Base-by-base conservation (phyloP, 305 asterid species). In the Plantago coronopus region DNA sequence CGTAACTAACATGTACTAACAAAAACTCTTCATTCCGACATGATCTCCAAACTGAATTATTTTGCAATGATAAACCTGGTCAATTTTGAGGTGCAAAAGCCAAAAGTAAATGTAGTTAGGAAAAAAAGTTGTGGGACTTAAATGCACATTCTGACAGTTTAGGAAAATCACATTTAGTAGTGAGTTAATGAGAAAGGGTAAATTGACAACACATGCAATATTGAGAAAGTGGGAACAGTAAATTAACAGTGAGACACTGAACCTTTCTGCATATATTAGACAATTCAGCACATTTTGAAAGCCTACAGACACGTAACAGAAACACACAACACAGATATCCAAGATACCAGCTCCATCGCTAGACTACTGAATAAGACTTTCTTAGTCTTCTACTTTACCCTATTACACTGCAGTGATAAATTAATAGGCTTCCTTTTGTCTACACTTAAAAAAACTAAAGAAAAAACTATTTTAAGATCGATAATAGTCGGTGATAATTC, bases 181-280 rank as follows among this genome's bases (percentile, higher is more conserved):
- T 34, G 40, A 34, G 7, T 12, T 53, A 53, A 53, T 53, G 27
- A 37, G 58, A 31, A 53, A 51, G 7, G 25, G 37, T 25, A 64
- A 46, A 61, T 46, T 17, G 56, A 18, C 54, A 17, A 48, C 40
- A 13, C 5, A 57, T n/a, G n/a, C n/a, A n/a, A n/a, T n/a, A n/a
- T 19, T 64, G 62, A 59, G 19, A 63, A 29, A 61, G 62, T 1
- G 0, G 40, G 9, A 34, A 34, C 40, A 57, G 31, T 55, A 51
- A 58, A 70, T 60, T 54, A 48, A 60, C 50, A 63, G 62, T 43
- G 37, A 31, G 57, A 57, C 48, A 42, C 66, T 34, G 46, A 19
- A 48, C 9, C 75, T n/a, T 4, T 23, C 77, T 65, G 54, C 60
- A 74, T 68, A 74, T 78, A 34, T 68, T 74, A 76, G 79, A 78